Conservation (phyloP, 768 basidiomycete species). For the Obba rivulosa region DNA sequence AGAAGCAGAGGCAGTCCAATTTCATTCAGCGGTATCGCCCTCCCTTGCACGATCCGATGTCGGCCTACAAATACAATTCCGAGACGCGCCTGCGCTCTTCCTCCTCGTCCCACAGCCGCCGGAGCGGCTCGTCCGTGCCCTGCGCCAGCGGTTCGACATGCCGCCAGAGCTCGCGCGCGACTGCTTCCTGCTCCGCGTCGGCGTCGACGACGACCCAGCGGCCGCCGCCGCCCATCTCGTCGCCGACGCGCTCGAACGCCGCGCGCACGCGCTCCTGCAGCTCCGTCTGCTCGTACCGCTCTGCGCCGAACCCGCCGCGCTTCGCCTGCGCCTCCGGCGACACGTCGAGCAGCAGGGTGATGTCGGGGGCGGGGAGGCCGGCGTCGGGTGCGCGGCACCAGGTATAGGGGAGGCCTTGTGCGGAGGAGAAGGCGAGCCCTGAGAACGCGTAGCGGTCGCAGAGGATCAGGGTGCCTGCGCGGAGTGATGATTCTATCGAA, state of each 20-base stretch:
- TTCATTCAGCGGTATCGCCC: no score
- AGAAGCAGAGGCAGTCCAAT: no score
- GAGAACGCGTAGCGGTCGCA: constrained; percentile 97
- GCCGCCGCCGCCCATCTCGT: constrained; percentile 37
- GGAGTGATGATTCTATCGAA: constrained; percentile 54
- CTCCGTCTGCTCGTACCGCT: constrained; percentile 81
- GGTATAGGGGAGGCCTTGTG: constrained; percentile 48
- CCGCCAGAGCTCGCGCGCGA: constrained; percentile 52
- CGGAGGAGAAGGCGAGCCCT: constrained; percentile 85
- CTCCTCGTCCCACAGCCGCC: constrained; percentile 44
- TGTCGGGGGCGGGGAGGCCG: constrained; percentile 85
- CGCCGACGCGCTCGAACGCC: constrained; percentile 52
- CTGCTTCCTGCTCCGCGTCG: constrained; percentile 40
- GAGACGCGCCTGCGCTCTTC: constrained; percentile 9
- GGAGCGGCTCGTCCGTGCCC: constrained; percentile 37
- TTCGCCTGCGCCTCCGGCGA: constrained; percentile 58
- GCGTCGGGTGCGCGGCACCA: constrained; percentile 88
- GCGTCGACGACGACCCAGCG: constrained; percentile 60
- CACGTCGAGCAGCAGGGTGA: constrained; percentile 84
- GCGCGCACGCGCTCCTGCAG: constrained; percentile 63
- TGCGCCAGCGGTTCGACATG: constrained; percentile 38
- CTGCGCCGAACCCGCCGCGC: constrained; percentile 80
- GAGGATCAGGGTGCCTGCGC: constrained; percentile 64
- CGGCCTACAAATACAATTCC: no score
- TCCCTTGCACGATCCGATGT: no score